Evolutionary conservation across 2,329 filamentous ascomycete genomes (phyloP), one percentile per base, ranked within the genome.

Genomic region (Aspergillus jensenii): DNA sequence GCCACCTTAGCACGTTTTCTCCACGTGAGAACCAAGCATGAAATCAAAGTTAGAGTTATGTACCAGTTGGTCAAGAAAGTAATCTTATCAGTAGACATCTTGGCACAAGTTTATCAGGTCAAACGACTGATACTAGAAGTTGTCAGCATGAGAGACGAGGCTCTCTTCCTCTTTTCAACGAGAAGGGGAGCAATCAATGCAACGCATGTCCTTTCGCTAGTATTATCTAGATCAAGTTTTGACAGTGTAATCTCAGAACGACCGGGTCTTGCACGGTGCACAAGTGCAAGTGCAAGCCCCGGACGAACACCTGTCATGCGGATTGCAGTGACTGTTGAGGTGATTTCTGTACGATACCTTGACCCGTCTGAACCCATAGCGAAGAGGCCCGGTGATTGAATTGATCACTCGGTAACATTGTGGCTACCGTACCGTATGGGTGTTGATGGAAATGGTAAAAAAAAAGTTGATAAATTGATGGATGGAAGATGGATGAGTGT

Each of bases 191-290:
- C 66, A 71, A 70, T 75, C 68, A 73, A 78, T 82, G 85, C 85
- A 84, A 88, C 88, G 88, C 88, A 90, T 87, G 85, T 90, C 86
- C 88, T 90, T 90, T 87, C 89, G 88, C 88, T 90, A 87, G 87
- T 83, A 90, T 90, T 90, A 88, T 87, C 86, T 87, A 89, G 87
- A 89, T 90, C 88, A 90, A 90, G 88, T 91, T 90, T 82, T 79
- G 78, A 82, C 87, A 87, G 87, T 90, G 87, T 89, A 78, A 84
- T 90, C 87, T 89, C 86, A 89, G 86, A 87, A 79, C 80, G 69
- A 71, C 63, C 66, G 61, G 56, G 33, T 40, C 33, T 41, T 45
- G 49, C 27, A 31, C 27, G 4, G 0, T 31, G 27, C 27, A 31
- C 27, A 31, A 31, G 27, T 31, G 27, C 27, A 31, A 31, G 9